These are phyloP conservation scores for Solanum tarapatanum DNA, from an alignment of 257 asterid species.

Conservation along the genomic window DNA sequence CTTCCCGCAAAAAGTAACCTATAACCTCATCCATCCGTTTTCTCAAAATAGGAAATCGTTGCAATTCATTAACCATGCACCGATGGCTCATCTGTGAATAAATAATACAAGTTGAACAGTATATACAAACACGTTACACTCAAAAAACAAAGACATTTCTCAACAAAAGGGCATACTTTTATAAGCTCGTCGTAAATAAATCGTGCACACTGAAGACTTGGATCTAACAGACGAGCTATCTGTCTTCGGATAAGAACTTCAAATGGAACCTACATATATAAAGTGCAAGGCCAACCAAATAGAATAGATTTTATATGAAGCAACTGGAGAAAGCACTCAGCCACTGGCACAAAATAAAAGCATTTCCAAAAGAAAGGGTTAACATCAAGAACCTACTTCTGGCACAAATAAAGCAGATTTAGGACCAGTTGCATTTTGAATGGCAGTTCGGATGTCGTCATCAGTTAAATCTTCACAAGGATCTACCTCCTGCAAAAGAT, in stretches of 20 bases:
- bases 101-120: background rate
- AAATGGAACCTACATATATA: constrained; percentile 66
- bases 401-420: constrained; percentile 85
- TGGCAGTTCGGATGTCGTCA: constrained; percentile 86
- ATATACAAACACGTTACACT: background rate
- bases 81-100: constrained; percentile 72
- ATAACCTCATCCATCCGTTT: constrained; percentile 71
- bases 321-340: background rate
- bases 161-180: constrained; percentile 35
- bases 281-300: background rate
- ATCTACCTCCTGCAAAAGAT: constrained; percentile 68
- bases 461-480: constrained; percentile 95
- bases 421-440: constrained; percentile 92
- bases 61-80: constrained; percentile 73
- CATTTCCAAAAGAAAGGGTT: background rate
- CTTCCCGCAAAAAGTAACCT: constrained; percentile 70
- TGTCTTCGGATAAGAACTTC: constrained; percentile 88
- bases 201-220: constrained; percentile 96
- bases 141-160: background rate
- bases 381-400: constrained; percentile 39
- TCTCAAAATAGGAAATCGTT: constrained; percentile 70
- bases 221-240: constrained; percentile 87
- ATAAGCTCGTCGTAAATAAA: constrained; percentile 87
- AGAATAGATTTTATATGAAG: background rate
- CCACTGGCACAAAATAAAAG: background rate